Base-by-base conservation (phyloP, 23 red algal species). In the Gracilaria gracilis region DNA sequence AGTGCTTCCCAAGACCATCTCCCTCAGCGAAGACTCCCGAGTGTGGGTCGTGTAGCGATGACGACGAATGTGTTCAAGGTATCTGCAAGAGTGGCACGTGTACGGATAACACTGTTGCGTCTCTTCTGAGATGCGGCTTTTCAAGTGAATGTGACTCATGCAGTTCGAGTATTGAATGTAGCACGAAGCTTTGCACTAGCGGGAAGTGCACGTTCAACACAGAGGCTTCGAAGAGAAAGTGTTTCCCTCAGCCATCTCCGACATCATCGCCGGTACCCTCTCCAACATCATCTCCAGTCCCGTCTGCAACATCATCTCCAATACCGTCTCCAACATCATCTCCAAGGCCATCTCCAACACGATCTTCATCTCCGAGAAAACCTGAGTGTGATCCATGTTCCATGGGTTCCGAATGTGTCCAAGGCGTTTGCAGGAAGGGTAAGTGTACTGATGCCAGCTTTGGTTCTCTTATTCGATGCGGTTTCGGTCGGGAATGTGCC, bases 191-290 rank as follows among this genome's bases (percentile, higher is more conserved):
- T 20, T 90, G 87, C 55, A 79, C 54, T 20, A 51, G 81, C 17
- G 54, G 48, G 20, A 89, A 89, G 50, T 89, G 85, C 42, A 49
- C 55, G 15, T 89, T 62, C 27, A 20, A 51, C 37, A 90, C 86
- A 15, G 16, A 44, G 16, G 46, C 6, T 24, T 90, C 87, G 19
- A 79, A 42, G 15, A 80, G 32, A 32, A 90, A 90, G 28, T 90
- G 87, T 71, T 90, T 90, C 87, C 73, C 79, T 15, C 16, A 8
- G 64, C 79, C 79, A 47, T 64, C 78, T 34, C 48, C n/a, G n/a
- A n/a, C n/a, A n/a, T n/a, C n/a, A n/a, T n/a, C n/a, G n/a, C n/a
- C n/a, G n/a, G n/a, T n/a, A n/a, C n/a, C n/a, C n/a, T n/a, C n/a
- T n/a, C n/a, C n/a, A n/a, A n/a, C n/a, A n/a, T n/a, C n/a, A n/a